Base-by-base conservation (phyloP, 2,329 filamentous ascomycete genomes). In the Cryphonectria parasitica region DNA sequence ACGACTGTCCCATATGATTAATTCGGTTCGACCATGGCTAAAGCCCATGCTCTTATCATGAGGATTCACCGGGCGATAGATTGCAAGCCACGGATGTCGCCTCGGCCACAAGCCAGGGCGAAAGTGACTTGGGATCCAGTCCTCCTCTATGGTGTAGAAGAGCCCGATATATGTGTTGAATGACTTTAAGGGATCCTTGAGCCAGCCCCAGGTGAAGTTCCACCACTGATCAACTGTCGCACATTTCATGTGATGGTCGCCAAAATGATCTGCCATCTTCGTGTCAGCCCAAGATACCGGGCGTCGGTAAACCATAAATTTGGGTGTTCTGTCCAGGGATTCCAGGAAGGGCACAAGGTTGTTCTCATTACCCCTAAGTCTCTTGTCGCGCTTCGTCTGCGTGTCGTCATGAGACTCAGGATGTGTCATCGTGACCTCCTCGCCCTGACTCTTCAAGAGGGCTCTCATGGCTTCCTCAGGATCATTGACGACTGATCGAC, bases 1-100 rank as follows among this genome's bases (percentile, higher is more conserved):
- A 1, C 76, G 73, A 1, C 79, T 69, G 72, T 89, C 88, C 87
- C 87, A 89, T 54, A 90, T 86, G 7, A 89, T 78, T 17, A 90
- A 74, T 73, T 89, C 87, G 2, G 81, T 80, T 31, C 45, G 64
- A 6, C 69, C 69, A 49, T 68, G 76, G 0, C 11, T 19, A 49
- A 63, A 72, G 15, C 17, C 43, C 15, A 28, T 61, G 28, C 25
- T 19, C 41, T 63, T 72, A 28, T 36, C 13, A 69, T 83, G 79
- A 1, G 80, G 77, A n/a, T 84, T 77, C 5, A 78, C 74, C 0
- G 84, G 82, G 15, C 87, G 82, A 70, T 83, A 82, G 19, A 87
- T 74, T 0, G 79, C 85, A 45, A 89, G 73, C 87, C 87, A 90
- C 0, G 87, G 85, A 61, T 84, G 82, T 13, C 83, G 81, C 43